These are phyloP conservation scores for Candida germanica DNA, from an alignment of 805 yeast species.

Conservation along the genomic window DNA sequence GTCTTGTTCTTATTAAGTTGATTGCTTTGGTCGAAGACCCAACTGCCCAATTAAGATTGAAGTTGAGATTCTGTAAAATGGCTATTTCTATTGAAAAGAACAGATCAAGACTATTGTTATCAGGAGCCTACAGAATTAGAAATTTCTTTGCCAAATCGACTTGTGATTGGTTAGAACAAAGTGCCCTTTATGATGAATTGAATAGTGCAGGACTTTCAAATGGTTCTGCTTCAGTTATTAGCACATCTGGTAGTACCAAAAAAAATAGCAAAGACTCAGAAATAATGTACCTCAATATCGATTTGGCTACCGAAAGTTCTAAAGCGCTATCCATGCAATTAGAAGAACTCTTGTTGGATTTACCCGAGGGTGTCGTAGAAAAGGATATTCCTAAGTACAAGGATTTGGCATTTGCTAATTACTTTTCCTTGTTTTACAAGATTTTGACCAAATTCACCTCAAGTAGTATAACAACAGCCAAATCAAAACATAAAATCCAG, in stretches of 20 bases:
- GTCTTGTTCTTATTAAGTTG: slow-evolving; percentile 25
- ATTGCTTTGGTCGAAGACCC: slow-evolving; percentile 26
- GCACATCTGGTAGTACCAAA: slow-evolving; percentile 1
- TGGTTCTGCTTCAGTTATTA: not conserved
- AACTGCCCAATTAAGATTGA: slow-evolving; percentile 33
- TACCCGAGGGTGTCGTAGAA: slow-evolving; percentile 53
- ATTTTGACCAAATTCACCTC: slow-evolving; percentile 45
- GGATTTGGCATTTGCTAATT: slow-evolving; percentile 64
- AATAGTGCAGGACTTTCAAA: not conserved
- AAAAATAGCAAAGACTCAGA: slow-evolving; percentile 10
- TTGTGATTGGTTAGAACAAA: slow-evolving; percentile 53
- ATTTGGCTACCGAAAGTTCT: slow-evolving; percentile 63
- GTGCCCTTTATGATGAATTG: slow-evolving; percentile 38
- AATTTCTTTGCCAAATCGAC: slow-evolving; percentile 45
- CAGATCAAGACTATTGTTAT: slow-evolving; percentile 29
- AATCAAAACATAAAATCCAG: slow-evolving; percentile 51
- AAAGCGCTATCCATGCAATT: slow-evolving; percentile 55
- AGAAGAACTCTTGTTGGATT: slow-evolving; percentile 55
- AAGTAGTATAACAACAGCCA: slow-evolving; percentile 13
- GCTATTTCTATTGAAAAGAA: slow-evolving; percentile 32
- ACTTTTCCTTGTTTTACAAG: slow-evolving; percentile 59
- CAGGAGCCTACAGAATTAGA: slow-evolving; percentile 47
- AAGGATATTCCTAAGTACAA: slow-evolving; percentile 52
- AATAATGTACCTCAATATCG: slow-evolving; percentile 34
- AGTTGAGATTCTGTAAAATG: slow-evolving; percentile 42